phyloP scores from a whole-genome alignment of 1,284 basidiomycete species.

The Ceratorhiza oryzae-sativae region DNA sequence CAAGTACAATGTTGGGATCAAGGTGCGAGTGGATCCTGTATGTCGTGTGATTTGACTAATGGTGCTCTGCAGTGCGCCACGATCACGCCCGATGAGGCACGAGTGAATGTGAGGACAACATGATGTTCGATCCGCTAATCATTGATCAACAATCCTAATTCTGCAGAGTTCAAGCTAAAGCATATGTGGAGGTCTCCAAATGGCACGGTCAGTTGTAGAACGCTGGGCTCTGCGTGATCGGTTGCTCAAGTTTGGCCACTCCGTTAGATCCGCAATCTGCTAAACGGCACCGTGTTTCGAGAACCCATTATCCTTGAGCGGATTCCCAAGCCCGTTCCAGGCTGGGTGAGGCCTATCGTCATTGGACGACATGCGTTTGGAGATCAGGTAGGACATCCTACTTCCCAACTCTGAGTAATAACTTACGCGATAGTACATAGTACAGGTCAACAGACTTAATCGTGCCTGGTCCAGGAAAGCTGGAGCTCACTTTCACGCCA shows the following conservation, averaged over 20 bases:
- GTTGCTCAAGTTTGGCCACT: neutral
- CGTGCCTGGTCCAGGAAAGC: slow-evolving; percentile 85
- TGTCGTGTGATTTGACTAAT: neutral
- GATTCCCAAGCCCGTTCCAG: slow-evolving; percentile 93
- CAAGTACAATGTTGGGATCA: slow-evolving; percentile 90
- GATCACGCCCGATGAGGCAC: slow-evolving; percentile 97
- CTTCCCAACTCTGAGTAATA: neutral
- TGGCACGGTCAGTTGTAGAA: slow-evolving; percentile 71
- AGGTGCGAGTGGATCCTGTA: slow-evolving; percentile 50
- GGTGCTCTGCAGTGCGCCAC: slow-evolving; percentile 78
- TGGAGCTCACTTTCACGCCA: slow-evolving; percentile 88
- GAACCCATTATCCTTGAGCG: slow-evolving; percentile 94
- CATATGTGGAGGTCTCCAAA: slow-evolving; percentile 98
- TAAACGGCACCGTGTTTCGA: slow-evolving; percentile 98
- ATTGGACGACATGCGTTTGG: slow-evolving; percentile 98
- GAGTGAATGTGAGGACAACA: slow-evolving; percentile 64
- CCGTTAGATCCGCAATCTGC: slow-evolving; percentile 89
- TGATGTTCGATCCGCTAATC: slow-evolving; percentile 45
- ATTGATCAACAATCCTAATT: neutral
- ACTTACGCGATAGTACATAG: slow-evolving; percentile 50
- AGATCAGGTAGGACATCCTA: slow-evolving; percentile 71
- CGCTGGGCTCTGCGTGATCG: neutral
- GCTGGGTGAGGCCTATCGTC: slow-evolving; percentile 96
- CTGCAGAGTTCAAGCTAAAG: slow-evolving; percentile 89
- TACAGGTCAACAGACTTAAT: slow-evolving; percentile 92